Base-by-base conservation (phyloP, 495 filamentous ascomycete species). In the Pseudomonodictys pantanalensis region DNA sequence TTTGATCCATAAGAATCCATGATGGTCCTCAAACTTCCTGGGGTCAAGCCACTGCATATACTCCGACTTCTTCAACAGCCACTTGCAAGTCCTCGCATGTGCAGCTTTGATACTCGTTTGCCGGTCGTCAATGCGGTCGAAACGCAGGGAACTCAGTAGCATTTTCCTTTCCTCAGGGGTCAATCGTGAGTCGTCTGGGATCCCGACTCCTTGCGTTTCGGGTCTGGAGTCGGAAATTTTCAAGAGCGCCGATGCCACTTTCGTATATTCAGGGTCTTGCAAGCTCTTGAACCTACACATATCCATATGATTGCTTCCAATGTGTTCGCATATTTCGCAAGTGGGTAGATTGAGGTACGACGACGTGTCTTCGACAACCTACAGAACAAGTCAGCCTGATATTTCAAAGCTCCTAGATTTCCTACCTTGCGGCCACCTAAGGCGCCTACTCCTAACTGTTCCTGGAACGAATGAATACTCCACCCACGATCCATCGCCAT, bases 211-310 rank as follows among this genome's bases (percentile, higher is more conserved):
- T n/a, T n/a, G n/a, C n/a, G n/a, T n/a, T n/a, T n/a, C n/a, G n/a
- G n/a, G n/a, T n/a, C n/a, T n/a, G n/a, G n/a, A n/a, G n/a, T n/a
- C n/a, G n/a, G n/a, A n/a, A n/a, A n/a, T n/a, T n/a, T n/a, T n/a
- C n/a, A n/a, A n/a, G 17, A 71, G 55, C 29, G 64, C 69, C 2
- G 60, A 46, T 48, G 58, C 55, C 45, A 71, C 69, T 56, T 72
- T 72, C 33, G 25, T 47, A 46, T 69, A 72, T 43, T 72, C 69
- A 15, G 50, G 23, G 22, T 78, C 73, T 24, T 72, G 46, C 12
- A 29, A 48, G 39, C 70, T 68, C 3, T 47, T 60, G 33, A 78
- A 78, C 0, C 73, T 67, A 53, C 75, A 78, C 70, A 78, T 76
- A 3, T 73, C 72, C 58, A 69, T 74, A 49, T 78, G 75, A 38